Evolutionary conservation across 345 rosid species (phyloP).

Genomic region (Arabis alpina): DNA sequence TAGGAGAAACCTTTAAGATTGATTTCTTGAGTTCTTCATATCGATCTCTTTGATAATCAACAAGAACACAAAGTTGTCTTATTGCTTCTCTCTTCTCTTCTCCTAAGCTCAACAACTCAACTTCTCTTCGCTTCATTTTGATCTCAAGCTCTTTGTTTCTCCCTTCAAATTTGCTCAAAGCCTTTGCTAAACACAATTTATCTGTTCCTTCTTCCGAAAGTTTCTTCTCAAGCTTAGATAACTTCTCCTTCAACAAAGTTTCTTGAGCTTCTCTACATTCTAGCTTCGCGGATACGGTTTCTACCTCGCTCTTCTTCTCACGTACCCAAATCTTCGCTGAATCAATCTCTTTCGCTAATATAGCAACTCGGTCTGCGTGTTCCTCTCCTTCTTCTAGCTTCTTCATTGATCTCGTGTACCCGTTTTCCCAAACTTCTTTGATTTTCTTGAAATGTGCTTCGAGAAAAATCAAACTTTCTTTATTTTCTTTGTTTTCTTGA

Average conservation of each 20-base stretch:
- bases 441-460: constrained; percentile 45
- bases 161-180: constrained; percentile 43
- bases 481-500: constrained; percentile 39
- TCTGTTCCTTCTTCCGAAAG: constrained; percentile 50
- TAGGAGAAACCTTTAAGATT: constrained; percentile 38
- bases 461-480: constrained; percentile 14
- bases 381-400: constrained; percentile 49
- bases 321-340: constrained; percentile 47
- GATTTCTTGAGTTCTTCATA: constrained; percentile 60
- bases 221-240: constrained; percentile 49
- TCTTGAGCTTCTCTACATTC: constrained; percentile 51
- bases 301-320: constrained; percentile 43
- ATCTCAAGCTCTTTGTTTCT: constrained; percentile 53
- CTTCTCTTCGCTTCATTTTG: constrained; percentile 52
- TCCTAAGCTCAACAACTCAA: constrained; percentile 49
- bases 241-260: constrained; percentile 46
- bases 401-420: constrained; percentile 40
- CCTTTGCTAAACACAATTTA: constrained; percentile 44
- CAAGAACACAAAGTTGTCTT: constrained; percentile 84
- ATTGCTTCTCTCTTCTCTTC: constrained; percentile 95
- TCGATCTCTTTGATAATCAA: constrained; percentile 76
- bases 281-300: constrained; percentile 41
- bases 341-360: constrained; percentile 51
- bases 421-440: constrained; percentile 40
- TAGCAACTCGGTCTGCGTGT: constrained; percentile 44